These are phyloP conservation scores for Kwoniella botswanensis DNA, from an alignment of 768 basidiomycete species.

Conservation along the genomic window DNA sequence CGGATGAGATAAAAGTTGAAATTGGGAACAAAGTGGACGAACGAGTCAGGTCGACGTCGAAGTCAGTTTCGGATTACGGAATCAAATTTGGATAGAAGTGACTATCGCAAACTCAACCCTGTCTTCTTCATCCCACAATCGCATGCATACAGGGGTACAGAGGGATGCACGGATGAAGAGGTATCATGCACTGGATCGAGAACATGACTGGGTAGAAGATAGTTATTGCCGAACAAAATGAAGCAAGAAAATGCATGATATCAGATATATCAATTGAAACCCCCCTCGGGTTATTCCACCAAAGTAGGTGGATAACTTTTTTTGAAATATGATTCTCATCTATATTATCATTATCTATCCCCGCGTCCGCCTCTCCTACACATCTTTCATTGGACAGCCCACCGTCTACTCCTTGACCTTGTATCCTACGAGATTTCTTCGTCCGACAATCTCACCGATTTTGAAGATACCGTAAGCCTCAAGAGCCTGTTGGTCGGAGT, in stretches of 20 bases:
- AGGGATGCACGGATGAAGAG: too few relatives aligned
- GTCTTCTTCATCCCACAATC: too few relatives aligned
- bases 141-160: too few relatives aligned
- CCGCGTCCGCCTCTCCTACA: not conserved
- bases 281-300: not conserved
- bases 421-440: constrained; percentile 58
- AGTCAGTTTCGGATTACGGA: not conserved
- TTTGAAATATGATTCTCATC: not conserved
- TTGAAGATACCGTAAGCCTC: constrained; percentile 59
- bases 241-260: constrained; percentile 19
- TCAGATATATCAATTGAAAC: not conserved
- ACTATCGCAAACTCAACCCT: too few relatives aligned
- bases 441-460: constrained; percentile 59
- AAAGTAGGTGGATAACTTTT: not conserved
- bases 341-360: not conserved
- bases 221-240: not conserved
- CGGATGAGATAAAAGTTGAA: not conserved
- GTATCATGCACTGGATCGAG: too few relatives aligned
- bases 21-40: not conserved
- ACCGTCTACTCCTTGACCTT: constrained; percentile 50
- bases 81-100: constrained; percentile 17
- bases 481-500: constrained; percentile 40
- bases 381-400: not conserved
- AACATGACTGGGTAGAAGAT: not conserved
- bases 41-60: not conserved